Evolutionary conservation across 768 basidiomycete species (phyloP).

Genomic region (Lentinula lateritia): DNA sequence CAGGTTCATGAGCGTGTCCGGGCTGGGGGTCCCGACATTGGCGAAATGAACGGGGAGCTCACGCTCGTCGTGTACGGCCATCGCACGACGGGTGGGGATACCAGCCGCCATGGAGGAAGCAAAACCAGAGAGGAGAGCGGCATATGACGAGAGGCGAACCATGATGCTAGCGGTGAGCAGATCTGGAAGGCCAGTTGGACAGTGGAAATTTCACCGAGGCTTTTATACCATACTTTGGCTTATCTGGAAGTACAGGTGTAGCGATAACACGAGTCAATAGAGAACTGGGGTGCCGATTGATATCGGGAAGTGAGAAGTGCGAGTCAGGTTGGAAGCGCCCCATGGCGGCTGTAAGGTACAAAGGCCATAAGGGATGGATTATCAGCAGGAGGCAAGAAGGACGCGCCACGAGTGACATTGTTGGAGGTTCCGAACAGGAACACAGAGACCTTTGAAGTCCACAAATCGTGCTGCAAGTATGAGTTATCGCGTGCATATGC

Average conservation of each 20-base stretch:
- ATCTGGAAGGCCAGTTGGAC: background rate
- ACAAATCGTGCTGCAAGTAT: background rate
- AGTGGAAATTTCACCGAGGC: background rate
- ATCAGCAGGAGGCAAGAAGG: background rate
- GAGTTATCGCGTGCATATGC: background rate
- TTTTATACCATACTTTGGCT: background rate
- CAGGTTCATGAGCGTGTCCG: slow-evolving; percentile 25
- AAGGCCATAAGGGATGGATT: background rate
- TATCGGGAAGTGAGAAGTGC: background rate
- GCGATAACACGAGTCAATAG: background rate
- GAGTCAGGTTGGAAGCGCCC: background rate
- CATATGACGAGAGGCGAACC: slow-evolving; percentile 4
- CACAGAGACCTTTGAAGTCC: background rate
- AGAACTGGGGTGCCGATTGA: too few relatives aligned
- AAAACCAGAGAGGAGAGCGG: background rate
- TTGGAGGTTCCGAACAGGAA: background rate
- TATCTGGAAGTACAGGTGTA: background rate
- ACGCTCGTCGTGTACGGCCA: slow-evolving; percentile 21
- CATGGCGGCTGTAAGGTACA: background rate
- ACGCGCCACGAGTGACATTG: background rate
- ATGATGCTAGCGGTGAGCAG: slow-evolving; percentile 4
- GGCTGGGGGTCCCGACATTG: slow-evolving; percentile 20
- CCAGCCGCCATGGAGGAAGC: background rate
- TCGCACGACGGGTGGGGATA: slow-evolving; percentile 4
- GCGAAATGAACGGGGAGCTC: slow-evolving; percentile 22